phyloP scores from a whole-genome alignment of 257 asterid species.

The Thymus quinquecostatus region DNA sequence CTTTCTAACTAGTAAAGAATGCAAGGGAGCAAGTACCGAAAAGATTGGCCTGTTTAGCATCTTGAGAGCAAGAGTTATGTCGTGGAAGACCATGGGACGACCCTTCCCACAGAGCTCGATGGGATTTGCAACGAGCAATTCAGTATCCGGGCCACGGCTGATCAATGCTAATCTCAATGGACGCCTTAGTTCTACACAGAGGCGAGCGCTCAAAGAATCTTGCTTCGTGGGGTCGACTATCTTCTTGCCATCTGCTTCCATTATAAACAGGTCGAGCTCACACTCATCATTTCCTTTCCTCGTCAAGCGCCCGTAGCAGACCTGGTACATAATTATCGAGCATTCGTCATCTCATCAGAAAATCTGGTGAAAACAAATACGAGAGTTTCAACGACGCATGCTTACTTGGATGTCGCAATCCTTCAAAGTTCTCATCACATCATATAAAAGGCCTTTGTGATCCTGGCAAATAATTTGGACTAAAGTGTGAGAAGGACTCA shows the following conservation, averaged over 20 bases:
- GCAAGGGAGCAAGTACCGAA: slow-evolving; percentile 52
- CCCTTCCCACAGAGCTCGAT: slow-evolving; percentile 89
- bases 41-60: slow-evolving; percentile 71
- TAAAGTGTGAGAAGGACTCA: slow-evolving; percentile 86
- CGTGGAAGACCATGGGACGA: slow-evolving; percentile 84
- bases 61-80: slow-evolving; percentile 89
- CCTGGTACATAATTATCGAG: slow-evolving; percentile 36
- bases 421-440: slow-evolving; percentile 89
- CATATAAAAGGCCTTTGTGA: slow-evolving; percentile 88
- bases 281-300: slow-evolving; percentile 59
- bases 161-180: slow-evolving; percentile 76
- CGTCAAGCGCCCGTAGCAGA: slow-evolving; percentile 81
- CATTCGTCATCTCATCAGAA: background rate
- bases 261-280: slow-evolving; percentile 82
- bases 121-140: slow-evolving; percentile 82
- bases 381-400: background rate
- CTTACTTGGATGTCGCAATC: slow-evolving; percentile 84
- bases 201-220: slow-evolving; percentile 55
- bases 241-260: slow-evolving; percentile 94
- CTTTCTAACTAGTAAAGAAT: slow-evolving; percentile 18
- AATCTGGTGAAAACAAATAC: background rate
- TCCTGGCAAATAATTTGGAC: slow-evolving; percentile 82
- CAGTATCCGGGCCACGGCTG: slow-evolving; percentile 90
- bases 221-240: slow-evolving; percentile 68
- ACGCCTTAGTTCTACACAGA: slow-evolving; percentile 72